Evolutionary conservation across 2,329 filamentous ascomycete species (phyloP), one percentile per base, ranked within the genome.

Genomic region (Colletotrichum trifolii): DNA sequence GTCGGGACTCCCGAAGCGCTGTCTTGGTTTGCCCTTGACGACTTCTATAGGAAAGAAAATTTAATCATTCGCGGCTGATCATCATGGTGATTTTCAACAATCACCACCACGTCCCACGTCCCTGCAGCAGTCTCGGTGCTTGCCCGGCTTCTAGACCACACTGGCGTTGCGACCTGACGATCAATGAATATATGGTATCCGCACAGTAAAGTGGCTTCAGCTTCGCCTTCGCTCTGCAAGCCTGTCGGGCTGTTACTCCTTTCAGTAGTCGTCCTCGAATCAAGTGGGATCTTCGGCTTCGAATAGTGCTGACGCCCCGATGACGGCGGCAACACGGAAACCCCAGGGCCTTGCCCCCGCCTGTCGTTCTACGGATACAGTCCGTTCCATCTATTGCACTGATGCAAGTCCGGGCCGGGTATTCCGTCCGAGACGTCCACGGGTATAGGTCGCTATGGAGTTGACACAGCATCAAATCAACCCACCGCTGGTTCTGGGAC

Each of bases 71-170:
- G 25, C 25, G 25, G 25, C 25, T 25, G 25, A 25, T 25, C 5
- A 25, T 25, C 25, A 25, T 5, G 25, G 25, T 25, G 25, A 25
- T 25, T 5, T 25, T 25, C 25, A 25, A 25, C 25, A 25, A 25
- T 25, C 25, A 25, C 25, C 25, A 25, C 25, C 25, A 25, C 33
- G 53, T 13, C 42, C 2, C 10, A 39, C 35, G 3, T 40, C 38
- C 25, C 34, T 40, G 39, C 50, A 42, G 17, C 53, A 53, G 46
- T 48, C 17, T 66, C 52, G 63, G 58, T 48, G 40, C 40, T 66
- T 63, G 42, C 33, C 58, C 63, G 58, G 52, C 58, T 36, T 58
- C 46, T 48, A 11, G 35, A n/a, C 15, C 38, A 35, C 46, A 10
- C n/a, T 6, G 46, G 35, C 10, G 25, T 25, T 25, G 25, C 25